Conservation (phyloP, 257 asterid genomes). For the Anisodus acutangulus region DNA sequence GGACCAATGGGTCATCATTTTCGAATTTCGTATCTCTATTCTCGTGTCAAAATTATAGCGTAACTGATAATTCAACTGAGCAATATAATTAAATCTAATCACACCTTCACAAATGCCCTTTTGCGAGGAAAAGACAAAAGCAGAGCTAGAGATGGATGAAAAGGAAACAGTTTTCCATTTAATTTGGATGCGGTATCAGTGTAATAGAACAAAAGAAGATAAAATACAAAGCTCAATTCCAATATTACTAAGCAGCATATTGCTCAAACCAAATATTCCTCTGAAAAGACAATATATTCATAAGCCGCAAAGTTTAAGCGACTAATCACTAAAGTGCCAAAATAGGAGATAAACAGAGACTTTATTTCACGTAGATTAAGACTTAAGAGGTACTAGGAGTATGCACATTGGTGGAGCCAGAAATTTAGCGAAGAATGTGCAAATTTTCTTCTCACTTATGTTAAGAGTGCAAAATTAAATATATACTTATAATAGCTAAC, state of each 20-base stretch:
- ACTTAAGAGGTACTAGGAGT: background rate
- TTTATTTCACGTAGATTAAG: background rate
- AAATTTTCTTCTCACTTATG: no score
- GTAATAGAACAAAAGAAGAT: conserved; percentile 1
- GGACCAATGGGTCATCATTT: background rate
- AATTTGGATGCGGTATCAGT: background rate
- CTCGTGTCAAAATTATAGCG: background rate
- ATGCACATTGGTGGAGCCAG: no score
- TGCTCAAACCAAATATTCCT: conserved; percentile 25
- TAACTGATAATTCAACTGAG: background rate
- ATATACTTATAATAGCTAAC: no score
- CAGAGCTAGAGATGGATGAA: background rate
- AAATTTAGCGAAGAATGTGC: no score
- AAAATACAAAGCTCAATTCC: background rate
- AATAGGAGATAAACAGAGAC: background rate
- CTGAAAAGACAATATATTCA: background rate
- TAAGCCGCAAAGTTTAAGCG: conserved; percentile 27
- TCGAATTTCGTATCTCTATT: background rate
- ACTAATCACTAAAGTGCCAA: background rate
- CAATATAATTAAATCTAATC: background rate
- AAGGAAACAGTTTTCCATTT: background rate
- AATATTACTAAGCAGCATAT: background rate
- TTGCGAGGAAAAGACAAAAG: background rate
- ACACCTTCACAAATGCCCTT: background rate
- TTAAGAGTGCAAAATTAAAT: no score